Evolutionary conservation across 345 rosid species (phyloP).

Genomic region (Brassica rapa): DNA sequence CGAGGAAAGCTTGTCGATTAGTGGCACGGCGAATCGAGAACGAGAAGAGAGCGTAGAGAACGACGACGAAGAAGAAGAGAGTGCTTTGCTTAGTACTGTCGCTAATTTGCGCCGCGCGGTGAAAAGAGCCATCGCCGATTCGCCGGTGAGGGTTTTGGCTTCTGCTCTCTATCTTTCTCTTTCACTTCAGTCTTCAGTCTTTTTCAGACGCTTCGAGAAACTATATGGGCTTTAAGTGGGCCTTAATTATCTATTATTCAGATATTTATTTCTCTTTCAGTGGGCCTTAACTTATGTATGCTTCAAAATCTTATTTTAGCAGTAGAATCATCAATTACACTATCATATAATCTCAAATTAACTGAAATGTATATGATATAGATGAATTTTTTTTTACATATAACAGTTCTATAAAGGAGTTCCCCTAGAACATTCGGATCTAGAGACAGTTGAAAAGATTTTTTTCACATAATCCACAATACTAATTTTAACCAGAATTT

Average conservation of each 20-base stretch:
- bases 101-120: conserved; percentile 57
- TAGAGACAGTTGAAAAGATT: too few species aligned
- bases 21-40: conserved; percentile 50
- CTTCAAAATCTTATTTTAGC: neutral
- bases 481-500: neutral
- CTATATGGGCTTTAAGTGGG: conserved; percentile 28
- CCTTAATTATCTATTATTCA: neutral
- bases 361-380: too few species aligned
- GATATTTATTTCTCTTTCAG: neutral
- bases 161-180: neutral
- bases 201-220: conserved; percentile 9
- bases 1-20: conserved; percentile 42
- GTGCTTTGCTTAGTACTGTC: conserved; percentile 42
- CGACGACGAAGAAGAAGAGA: conserved; percentile 41
- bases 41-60: conserved; percentile 46
- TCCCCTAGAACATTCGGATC: too few species aligned
- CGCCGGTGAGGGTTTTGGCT: conserved; percentile 37
- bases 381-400: too few species aligned
- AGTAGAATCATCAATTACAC: too few species aligned
- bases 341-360: too few species aligned
- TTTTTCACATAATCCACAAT: too few species aligned
- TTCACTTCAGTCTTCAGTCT: neutral
- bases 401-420: too few species aligned
- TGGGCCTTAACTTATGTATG: neutral
- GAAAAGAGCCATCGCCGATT: conserved; percentile 64